A percentile compares a stretch with the other conserved stretches of the same genome.
These are phyloP conservation scores for Artemisia annua DNA, from an alignment of 129 eudicot species.

Conservation along the genomic window DNA sequence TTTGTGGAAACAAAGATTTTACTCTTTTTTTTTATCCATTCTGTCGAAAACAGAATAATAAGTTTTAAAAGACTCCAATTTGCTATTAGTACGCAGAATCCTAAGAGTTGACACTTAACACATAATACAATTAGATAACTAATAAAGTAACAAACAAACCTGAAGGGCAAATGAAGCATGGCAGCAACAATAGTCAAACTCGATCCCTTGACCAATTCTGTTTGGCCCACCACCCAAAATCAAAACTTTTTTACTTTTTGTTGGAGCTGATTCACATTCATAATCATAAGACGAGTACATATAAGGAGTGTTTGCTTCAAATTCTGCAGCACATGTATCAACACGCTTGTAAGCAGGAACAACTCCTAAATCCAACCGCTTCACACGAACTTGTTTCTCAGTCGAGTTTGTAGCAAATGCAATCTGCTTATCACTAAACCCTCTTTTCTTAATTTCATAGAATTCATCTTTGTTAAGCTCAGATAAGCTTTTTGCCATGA, in stretches of 20 bases:
- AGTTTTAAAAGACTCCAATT: too few relatives aligned
- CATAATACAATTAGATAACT: not conserved
- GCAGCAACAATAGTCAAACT: slow-evolving; percentile 97
- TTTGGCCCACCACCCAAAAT: slow-evolving; percentile 98
- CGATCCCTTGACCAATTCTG: slow-evolving; percentile 97
- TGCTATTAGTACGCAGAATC: too few relatives aligned
- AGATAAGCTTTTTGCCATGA: slow-evolving; percentile 58
- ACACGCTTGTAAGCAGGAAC: slow-evolving; percentile 88
- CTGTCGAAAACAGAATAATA: too few relatives aligned
- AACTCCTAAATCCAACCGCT: slow-evolving; percentile 75
- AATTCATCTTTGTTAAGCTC: slow-evolving; percentile 68
- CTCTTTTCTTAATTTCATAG: slow-evolving; percentile 80
- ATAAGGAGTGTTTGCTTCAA: slow-evolving; percentile 93
- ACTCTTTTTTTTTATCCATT: too few relatives aligned
- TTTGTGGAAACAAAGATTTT: too few relatives aligned
- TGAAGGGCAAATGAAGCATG: slow-evolving; percentile 98
- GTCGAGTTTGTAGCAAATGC: slow-evolving; percentile 73
- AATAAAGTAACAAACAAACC: slow-evolving; percentile 46
- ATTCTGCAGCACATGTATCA: slow-evolving; percentile 98
- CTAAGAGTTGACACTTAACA: too few relatives aligned
- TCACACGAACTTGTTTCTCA: slow-evolving; percentile 68
- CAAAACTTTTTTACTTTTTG: slow-evolving; percentile 76
- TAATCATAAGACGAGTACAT: slow-evolving; percentile 86
- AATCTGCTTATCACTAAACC: slow-evolving; percentile 93
- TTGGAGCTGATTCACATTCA: slow-evolving; percentile 92